A percentile compares a stretch with the other conserved stretches of the same genome.
Evolutionary conservation across 1,284 basidiomycete species (phyloP).

Genomic region (Cryptococcus hybrid): DNA sequence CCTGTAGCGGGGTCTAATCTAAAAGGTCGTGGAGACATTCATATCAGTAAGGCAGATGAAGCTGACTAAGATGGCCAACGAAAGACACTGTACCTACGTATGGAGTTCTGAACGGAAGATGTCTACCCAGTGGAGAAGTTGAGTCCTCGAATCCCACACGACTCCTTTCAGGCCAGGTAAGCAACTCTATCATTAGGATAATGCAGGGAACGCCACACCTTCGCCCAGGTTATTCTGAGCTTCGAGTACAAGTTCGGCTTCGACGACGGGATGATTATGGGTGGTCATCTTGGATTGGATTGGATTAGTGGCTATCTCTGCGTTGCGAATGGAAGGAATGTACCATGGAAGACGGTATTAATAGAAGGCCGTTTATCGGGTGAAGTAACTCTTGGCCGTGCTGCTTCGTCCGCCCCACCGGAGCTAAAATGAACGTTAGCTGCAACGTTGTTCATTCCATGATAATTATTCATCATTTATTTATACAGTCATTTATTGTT

Average conservation of each 20-base stretch:
- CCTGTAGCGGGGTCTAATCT: constrained; percentile 33
- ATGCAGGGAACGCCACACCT: constrained; percentile 23
- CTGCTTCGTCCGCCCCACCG: no score
- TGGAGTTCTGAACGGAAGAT: constrained; percentile 39
- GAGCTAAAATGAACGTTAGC: no score
- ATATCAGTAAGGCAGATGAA: constrained; percentile 4
- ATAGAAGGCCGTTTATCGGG: background rate
- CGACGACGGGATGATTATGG: constrained; percentile 21
- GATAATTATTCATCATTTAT: no score
- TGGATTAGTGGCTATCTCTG: background rate
- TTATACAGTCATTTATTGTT: no score
- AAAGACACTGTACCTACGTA: constrained; percentile 24
- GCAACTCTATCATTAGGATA: background rate
- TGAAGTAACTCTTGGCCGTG: no score
- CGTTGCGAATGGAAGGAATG: background rate
- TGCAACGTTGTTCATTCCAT: no score
- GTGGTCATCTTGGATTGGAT: constrained; percentile 3
- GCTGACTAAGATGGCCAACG: background rate
- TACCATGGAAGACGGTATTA: background rate
- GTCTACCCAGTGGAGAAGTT: constrained; percentile 46
- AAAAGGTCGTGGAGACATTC: background rate
- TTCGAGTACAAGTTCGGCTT: constrained; percentile 32
- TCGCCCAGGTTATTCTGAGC: constrained; percentile 43
- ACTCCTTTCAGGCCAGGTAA: constrained; percentile 25
- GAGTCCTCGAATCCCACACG: constrained; percentile 40